These are phyloP conservation scores for Zymoseptoria ardabiliae DNA, from an alignment of 2,329 filamentous ascomycete species.

Conservation along the genomic window DNA sequence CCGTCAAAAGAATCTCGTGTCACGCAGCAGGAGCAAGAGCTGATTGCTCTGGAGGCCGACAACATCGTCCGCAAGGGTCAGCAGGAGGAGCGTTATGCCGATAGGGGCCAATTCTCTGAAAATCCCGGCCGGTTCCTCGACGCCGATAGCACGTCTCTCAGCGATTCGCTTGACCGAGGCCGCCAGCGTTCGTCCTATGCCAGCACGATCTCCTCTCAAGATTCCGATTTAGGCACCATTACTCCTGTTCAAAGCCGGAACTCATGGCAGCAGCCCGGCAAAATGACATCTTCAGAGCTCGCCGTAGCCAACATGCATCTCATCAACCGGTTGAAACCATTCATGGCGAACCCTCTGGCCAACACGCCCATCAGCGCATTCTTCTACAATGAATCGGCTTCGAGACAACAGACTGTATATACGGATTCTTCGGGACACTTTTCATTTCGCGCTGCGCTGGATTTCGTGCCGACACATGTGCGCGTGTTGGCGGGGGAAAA, in stretches of 20 bases:
- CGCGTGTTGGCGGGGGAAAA: slow-evolving; percentile 79
- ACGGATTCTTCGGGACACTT: slow-evolving; percentile 93
- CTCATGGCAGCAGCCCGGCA: slow-evolving; percentile 45
- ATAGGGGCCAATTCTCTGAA: slow-evolving; percentile 68
- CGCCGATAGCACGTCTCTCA: slow-evolving; percentile 32
- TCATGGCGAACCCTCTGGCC: slow-evolving; percentile 75
- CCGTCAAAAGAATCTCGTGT: slow-evolving; percentile 31
- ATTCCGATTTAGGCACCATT: slow-evolving; percentile 20
- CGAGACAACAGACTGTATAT: slow-evolving; percentile 73
- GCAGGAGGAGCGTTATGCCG: slow-evolving; percentile 54
- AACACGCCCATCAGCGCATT: slow-evolving; percentile 79
- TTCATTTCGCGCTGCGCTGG: slow-evolving; percentile 65
- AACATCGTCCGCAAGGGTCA: slow-evolving; percentile 70
- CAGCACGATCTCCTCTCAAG: slow-evolving; percentile 20
- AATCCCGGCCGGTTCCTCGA: slow-evolving; percentile 45
- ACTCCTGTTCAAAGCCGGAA: slow-evolving; percentile 40
- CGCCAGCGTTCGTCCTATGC: slow-evolving; percentile 10
- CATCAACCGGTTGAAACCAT: slow-evolving; percentile 80
- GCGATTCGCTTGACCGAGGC: slow-evolving; percentile 23
- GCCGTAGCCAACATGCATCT: slow-evolving; percentile 75
- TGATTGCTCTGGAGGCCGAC: slow-evolving; percentile 67
- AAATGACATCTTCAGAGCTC: slow-evolving; percentile 71
- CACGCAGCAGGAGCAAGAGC: slow-evolving; percentile 52
- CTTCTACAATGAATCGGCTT: slow-evolving; percentile 82
- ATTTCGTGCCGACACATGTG: slow-evolving; percentile 86